Percentiles rank a stretch among this genome's conserved stretches.
Evolutionary conservation across 257 asterid genomes (phyloP).

Genomic region (Fraxinus excelsior): DNA sequence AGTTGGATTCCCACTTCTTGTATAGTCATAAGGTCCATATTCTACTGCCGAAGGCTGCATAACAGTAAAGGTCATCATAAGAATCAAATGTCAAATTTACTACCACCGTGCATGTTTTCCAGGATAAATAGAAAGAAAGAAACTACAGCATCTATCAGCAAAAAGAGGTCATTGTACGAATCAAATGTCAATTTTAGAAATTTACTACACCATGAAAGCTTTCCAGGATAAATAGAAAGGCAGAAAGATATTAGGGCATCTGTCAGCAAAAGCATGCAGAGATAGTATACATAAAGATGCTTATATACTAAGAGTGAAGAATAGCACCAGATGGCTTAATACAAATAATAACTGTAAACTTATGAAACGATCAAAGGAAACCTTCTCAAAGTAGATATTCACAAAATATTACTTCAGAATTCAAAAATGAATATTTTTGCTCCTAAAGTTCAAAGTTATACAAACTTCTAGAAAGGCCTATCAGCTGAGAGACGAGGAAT

Average conservation of each 20-base stretch:
- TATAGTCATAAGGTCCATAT: slow-evolving; percentile 79
- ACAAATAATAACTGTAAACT: background rate
- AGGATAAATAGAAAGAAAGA: background rate
- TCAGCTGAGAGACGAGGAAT: background rate
- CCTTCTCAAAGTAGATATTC: background rate
- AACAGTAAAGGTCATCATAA: slow-evolving; percentile 9
- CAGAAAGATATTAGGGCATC: background rate
- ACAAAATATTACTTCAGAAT: background rate
- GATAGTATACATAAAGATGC: background rate
- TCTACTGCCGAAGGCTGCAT: slow-evolving; percentile 90
- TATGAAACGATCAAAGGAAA: background rate
- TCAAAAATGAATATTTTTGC: background rate
- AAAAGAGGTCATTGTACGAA: background rate
- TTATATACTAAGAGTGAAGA: background rate
- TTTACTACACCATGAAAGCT: background rate
- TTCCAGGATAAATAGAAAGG: background rate
- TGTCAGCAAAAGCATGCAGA: background rate
- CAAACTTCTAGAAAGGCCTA: background rate
- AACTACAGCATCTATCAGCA: background rate
- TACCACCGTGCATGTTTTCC: background rate
- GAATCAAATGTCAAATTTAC: background rate
- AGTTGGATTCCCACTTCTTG: slow-evolving; percentile 98
- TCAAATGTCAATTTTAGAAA: no score
- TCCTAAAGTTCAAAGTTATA: background rate
- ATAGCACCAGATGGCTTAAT: background rate